Percentiles rank a stretch among this genome's conserved stretches.
Conservation (phyloP, 2,329 filamentous ascomycete species). For the Hirsutella minnesotensis region DNA sequence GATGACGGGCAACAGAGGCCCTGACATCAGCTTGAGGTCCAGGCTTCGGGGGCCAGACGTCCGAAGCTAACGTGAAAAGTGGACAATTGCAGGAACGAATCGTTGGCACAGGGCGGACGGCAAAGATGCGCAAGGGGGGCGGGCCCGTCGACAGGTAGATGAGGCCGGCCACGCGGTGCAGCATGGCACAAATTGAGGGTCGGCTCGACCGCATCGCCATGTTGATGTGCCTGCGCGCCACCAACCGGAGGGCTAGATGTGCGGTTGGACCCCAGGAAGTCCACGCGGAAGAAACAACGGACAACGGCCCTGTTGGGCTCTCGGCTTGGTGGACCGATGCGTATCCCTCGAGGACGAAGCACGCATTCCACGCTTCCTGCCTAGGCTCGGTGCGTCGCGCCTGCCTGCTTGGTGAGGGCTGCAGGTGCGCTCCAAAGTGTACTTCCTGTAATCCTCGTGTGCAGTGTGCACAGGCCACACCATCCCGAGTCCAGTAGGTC, state of each 20-base stretch:
- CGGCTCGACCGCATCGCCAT: not conserved
- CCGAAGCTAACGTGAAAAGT: not conserved
- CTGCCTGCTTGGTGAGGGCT: too few relatives aligned
- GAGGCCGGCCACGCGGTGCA: not conserved
- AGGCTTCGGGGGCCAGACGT: not conserved
- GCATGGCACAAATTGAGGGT: not conserved
- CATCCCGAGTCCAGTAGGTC: too few relatives aligned
- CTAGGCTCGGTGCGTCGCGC: not conserved
- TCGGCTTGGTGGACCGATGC: too few relatives aligned
- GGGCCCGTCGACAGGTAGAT: not conserved
- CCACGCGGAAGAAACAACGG: too few relatives aligned
- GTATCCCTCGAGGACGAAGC: too few relatives aligned
- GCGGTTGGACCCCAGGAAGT: not conserved
- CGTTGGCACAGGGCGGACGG: not conserved
- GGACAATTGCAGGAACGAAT: not conserved
- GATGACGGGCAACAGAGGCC: not conserved
- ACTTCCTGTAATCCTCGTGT: too few relatives aligned
- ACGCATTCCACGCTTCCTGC: too few relatives aligned
- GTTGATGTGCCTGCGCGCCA: not conserved
- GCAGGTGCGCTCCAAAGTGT: too few relatives aligned
- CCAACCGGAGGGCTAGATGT: not conserved
- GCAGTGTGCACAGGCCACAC: too few relatives aligned
- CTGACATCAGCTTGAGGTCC: not conserved
- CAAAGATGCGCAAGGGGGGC: not conserved
- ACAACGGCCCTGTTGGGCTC: too few relatives aligned